Conservation (phyloP, 2,329 filamentous ascomycete species). For the Penicillium sp. region DNA sequence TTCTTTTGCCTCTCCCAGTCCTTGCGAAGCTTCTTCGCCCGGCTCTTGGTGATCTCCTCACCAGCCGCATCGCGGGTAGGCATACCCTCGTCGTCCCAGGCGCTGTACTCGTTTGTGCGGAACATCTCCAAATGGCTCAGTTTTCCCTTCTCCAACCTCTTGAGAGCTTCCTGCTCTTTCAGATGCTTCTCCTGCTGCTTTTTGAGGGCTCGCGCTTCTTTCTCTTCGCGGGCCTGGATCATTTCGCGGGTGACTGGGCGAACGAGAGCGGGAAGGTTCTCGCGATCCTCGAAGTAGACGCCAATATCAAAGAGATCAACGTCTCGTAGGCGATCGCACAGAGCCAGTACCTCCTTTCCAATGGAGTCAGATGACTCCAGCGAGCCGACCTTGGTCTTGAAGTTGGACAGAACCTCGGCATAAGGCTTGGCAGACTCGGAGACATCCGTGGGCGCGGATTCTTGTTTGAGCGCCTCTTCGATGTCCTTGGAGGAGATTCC, state of each 20-base stretch:
- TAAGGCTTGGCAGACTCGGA: conserved; percentile 44
- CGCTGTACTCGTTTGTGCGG: conserved; percentile 61
- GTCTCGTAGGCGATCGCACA: conserved; percentile 80
- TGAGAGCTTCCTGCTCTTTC: conserved; percentile 52
- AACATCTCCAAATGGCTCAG: conserved; percentile 60
- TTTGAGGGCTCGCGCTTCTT: conserved; percentile 49
- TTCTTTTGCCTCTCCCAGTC: conserved; percentile 91
- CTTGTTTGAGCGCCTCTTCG: conserved; percentile 39
- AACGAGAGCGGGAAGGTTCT: conserved; percentile 67
- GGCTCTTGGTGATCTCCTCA: conserved; percentile 75
- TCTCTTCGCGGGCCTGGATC: conserved; percentile 54
- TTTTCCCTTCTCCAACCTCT: conserved; percentile 55
- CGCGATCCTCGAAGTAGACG: conserved; percentile 83
- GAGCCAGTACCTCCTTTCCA: conserved; percentile 68
- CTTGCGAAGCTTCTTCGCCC: conserved; percentile 79
- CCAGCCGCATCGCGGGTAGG: conserved; percentile 75
- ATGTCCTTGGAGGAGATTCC: conserved; percentile 41
- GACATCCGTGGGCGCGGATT: conserved; percentile 20
- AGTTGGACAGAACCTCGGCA: conserved; percentile 46
- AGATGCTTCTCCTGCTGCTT: conserved; percentile 59
- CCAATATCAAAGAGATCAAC: conserved; percentile 75
- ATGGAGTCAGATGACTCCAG: conserved; percentile 49
- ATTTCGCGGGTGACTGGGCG: conserved; percentile 62
- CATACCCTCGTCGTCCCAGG: conserved; percentile 79
- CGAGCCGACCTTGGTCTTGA: conserved; percentile 42